A percentile compares a stretch with the other conserved stretches of the same genome.
Evolutionary conservation across 257 asterid species (phyloP).

Genomic region (Jacaranda copaia): DNA sequence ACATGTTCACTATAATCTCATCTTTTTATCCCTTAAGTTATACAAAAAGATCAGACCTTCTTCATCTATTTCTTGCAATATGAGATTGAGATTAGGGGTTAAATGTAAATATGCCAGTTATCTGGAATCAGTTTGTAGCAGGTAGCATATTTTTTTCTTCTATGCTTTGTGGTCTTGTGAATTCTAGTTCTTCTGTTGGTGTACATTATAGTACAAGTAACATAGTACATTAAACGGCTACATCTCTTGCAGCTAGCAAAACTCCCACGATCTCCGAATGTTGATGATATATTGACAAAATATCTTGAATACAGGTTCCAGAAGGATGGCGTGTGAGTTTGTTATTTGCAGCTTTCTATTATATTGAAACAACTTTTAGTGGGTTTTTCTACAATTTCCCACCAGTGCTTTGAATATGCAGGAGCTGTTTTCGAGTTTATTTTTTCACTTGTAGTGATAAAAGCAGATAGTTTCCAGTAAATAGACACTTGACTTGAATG

Average conservation of each 20-base stretch:
- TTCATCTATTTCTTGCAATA: conserved; percentile 4
- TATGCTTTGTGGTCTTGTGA: conserved; percentile 2
- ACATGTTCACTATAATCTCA: not conserved
- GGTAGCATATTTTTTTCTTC: not conserved
- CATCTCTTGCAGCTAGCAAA: conserved; percentile 80
- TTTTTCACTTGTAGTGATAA: conserved; percentile 18
- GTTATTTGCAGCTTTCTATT: conserved; percentile 26
- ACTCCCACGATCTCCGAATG: conserved; percentile 87
- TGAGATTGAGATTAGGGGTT: not conserved
- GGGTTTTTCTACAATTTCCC: not conserved
- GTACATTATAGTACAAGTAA: not conserved
- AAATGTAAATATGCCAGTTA: not conserved
- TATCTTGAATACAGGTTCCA: conserved; percentile 81
- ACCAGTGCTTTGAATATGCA: conserved; percentile 23
- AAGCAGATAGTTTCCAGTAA: conserved; percentile 12
- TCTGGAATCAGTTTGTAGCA: not conserved
- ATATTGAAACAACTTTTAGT: conserved; percentile 10
- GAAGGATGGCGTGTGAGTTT: conserved; percentile 87
- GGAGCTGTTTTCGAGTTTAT: conserved; percentile 17
- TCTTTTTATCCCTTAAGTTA: not conserved
- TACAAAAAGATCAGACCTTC: not conserved
- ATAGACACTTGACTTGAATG: not conserved
- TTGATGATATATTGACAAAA: conserved; percentile 77
- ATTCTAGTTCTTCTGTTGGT: not conserved
- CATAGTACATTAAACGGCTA: conserved; percentile 12